Conservation (phyloP, 208 protist species). For the Trypanosoma avium region DNA sequence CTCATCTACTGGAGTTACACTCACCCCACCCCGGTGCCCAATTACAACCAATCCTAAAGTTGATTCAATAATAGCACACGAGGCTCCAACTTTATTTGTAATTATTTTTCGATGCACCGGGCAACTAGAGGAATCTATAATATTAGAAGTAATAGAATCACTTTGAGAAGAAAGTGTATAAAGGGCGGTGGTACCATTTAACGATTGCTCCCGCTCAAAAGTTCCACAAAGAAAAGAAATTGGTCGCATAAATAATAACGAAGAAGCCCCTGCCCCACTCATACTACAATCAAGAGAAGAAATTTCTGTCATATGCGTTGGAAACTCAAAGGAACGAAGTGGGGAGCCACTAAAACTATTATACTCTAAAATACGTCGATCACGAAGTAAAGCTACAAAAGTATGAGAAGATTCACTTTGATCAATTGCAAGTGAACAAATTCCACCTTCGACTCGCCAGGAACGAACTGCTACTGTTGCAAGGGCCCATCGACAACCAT, state of each 20-base stretch:
- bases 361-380: slow-evolving; percentile 66
- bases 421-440: slow-evolving; percentile 53
- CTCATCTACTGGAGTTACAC: slow-evolving; percentile 42
- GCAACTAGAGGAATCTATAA: no score
- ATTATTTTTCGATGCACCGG: slow-evolving; percentile 22
- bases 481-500: not conserved
- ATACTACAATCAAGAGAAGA: slow-evolving; percentile 27
- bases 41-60: slow-evolving; percentile 51
- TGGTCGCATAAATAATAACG: slow-evolving; percentile 1
- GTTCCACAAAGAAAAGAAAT: slow-evolving; percentile 23
- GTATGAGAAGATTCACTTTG: slow-evolving; percentile 30
- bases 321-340: slow-evolving; percentile 45
- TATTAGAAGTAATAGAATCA: no score
- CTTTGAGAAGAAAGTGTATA: slow-evolving; percentile 3
- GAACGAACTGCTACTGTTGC: slow-evolving; percentile 28
- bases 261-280: not conserved
- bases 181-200: slow-evolving; percentile 25
- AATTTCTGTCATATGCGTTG: slow-evolving; percentile 34
- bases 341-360: slow-evolving; percentile 60
- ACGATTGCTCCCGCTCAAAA: slow-evolving; percentile 26
- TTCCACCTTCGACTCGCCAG: slow-evolving; percentile 52
- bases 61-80: slow-evolving; percentile 30
- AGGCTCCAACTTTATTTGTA: slow-evolving; percentile 24
- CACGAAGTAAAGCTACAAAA: slow-evolving; percentile 56
- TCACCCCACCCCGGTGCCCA: slow-evolving; percentile 45